A percentile compares a stretch with the other conserved stretches of the same genome.
Evolutionary conservation across 768 basidiomycete species (phyloP).

Genomic region (Trametes gibbosa): DNA sequence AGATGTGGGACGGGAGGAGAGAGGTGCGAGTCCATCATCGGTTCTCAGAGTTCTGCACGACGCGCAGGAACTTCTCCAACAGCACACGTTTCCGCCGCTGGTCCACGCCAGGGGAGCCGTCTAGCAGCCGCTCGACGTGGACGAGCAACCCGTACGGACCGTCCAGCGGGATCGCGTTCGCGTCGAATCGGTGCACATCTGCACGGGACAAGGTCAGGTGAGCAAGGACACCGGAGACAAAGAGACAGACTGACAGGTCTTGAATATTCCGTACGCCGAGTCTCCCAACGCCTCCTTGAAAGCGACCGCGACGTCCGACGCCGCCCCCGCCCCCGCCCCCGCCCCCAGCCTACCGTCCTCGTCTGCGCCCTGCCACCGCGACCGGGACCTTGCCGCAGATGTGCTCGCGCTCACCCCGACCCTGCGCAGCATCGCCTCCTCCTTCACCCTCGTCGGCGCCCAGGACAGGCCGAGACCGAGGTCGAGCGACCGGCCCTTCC

Average conservation of each 20-base stretch:
- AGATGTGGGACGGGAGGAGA: background rate
- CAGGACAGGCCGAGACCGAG: slow-evolving; percentile 67
- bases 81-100: slow-evolving; percentile 48
- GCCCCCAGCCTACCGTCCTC: slow-evolving; percentile 31
- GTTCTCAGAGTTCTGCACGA: slow-evolving; percentile 41
- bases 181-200: slow-evolving; percentile 78
- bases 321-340: slow-evolving; percentile 24
- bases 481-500: slow-evolving; percentile 70
- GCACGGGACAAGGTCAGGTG: background rate
- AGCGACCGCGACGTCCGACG: slow-evolving; percentile 36
- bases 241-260: slow-evolving; percentile 53
- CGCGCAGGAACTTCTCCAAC: slow-evolving; percentile 57
- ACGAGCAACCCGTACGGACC: slow-evolving; percentile 69
- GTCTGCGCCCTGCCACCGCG: slow-evolving; percentile 26
- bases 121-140: slow-evolving; percentile 60
- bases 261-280: slow-evolving; percentile 43
- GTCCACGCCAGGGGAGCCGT: slow-evolving; percentile 42
- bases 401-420: slow-evolving; percentile 14
- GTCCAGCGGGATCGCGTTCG: slow-evolving; percentile 70
- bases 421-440: slow-evolving; percentile 52
- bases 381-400: slow-evolving; percentile 10
- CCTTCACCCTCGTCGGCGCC: slow-evolving; percentile 67
- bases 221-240: background rate
- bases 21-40: slow-evolving; percentile 13
- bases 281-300: slow-evolving; percentile 38